Evolutionary conservation across 1,139 yeast genomes (phyloP).

Genomic region (Hyphopichia wangnamkhiaoensis): DNA sequence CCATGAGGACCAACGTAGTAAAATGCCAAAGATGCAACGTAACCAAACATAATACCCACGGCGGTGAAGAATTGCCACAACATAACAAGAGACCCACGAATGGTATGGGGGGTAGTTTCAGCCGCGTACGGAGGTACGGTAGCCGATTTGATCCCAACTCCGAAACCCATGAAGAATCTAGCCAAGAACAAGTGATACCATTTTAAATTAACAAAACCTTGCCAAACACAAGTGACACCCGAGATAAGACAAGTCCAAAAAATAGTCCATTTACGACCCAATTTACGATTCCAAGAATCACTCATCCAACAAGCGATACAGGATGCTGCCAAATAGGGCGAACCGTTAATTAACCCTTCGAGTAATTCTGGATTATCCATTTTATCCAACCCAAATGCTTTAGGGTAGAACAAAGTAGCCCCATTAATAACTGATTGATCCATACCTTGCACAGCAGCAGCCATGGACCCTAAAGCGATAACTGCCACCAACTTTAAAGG

Average conservation of each 20-base stretch:
- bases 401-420: constrained; percentile 66
- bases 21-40: constrained; percentile 20
- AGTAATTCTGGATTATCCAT: constrained; percentile 56
- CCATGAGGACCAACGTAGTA: constrained; percentile 10
- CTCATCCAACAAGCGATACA: constrained; percentile 64
- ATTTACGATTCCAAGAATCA: constrained; percentile 50
- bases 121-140: constrained; percentile 28
- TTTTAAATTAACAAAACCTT: constrained; percentile 17
- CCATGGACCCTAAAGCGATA: constrained; percentile 72
- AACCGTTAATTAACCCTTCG: constrained; percentile 66
- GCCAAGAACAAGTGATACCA: constrained; percentile 21
- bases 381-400: constrained; percentile 43
- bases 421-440: constrained; percentile 80
- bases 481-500: constrained; percentile 63
- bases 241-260: constrained; percentile 21
- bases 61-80: constrained; percentile 26
- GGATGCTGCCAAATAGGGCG: constrained; percentile 72
- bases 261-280: constrained; percentile 23
- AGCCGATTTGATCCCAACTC: constrained; percentile 25
- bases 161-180: constrained; percentile 21
- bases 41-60: constrained; percentile 25
- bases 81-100: constrained; percentile 24
- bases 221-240: constrained; percentile 22
- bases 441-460: constrained; percentile 86
- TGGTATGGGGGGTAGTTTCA: constrained; percentile 21